These are phyloP conservation scores for Lentinus tigrinus DNA, from an alignment of 768 basidiomycete species.

Conservation along the genomic window DNA sequence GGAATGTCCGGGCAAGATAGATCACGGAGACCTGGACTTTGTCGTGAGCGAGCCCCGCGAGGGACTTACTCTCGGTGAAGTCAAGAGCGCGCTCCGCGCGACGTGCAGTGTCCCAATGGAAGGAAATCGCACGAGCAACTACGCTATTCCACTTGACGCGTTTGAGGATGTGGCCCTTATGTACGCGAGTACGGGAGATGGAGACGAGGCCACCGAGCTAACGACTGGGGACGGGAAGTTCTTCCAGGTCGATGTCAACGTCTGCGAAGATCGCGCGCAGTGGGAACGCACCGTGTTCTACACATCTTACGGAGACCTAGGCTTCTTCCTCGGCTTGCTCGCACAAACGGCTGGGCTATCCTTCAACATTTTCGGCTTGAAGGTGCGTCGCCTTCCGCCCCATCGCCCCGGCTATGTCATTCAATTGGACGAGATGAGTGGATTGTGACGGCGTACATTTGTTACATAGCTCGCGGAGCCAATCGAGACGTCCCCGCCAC, in stretches of 20 bases:
- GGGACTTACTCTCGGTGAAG: conserved; percentile 14
- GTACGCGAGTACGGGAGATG: conserved; percentile 27
- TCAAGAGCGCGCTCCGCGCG: conserved; percentile 46
- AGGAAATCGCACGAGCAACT: conserved; percentile 61
- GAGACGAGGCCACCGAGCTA: not conserved
- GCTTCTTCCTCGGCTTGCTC: conserved; percentile 65
- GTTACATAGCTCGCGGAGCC: conserved; percentile 28
- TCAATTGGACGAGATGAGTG: not conserved
- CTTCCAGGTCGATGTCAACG: conserved; percentile 63
- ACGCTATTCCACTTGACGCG: conserved; percentile 46
- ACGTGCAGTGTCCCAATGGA: conserved; percentile 44
- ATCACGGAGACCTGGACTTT: conserved; percentile 72
- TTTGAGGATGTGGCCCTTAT: conserved; percentile 40
- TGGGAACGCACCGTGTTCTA: conserved; percentile 53
- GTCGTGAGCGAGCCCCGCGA: conserved; percentile 49
- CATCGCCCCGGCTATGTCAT: not conserved
- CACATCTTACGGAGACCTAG: conserved; percentile 68
- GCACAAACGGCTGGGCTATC: conserved; percentile 49
- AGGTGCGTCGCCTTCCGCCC: conserved; percentile 36
- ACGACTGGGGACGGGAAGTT: conserved; percentile 23
- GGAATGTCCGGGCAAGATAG: conserved; percentile 64
- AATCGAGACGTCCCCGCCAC: conserved; percentile 30
- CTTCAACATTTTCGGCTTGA: conserved; percentile 55
- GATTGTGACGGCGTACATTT: conserved; percentile 13
- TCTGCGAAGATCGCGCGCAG: conserved; percentile 50